Base-by-base conservation (phyloP, 1,284 basidiomycete species). In the Cystobasidiaceae sp. region DNA sequence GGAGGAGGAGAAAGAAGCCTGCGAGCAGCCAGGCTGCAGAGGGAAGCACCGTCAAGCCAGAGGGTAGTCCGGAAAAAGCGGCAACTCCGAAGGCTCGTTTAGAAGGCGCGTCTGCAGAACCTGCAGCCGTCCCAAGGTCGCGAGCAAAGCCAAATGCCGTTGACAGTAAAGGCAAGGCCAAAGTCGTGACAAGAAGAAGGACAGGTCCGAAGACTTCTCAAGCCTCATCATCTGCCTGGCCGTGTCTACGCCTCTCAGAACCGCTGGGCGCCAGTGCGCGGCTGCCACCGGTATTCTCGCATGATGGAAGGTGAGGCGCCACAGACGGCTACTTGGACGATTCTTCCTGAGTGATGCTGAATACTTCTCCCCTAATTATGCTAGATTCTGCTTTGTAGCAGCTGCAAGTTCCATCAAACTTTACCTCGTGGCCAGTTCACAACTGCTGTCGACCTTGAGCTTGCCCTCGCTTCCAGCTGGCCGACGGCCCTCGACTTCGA, bases 301-400 rank as follows among this genome's bases (percentile, higher is more conserved):
- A 82, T 74, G 90, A 94, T 77, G 88, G 88, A 77, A 86, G 85
- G 90, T 91, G 76, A 74, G 86, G 80, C 28, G n/a, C n/a, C n/a
- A n/a, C n/a, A n/a, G n/a, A n/a, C n/a, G n/a, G n/a, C n/a, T n/a
- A n/a, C n/a, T n/a, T n/a, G n/a, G n/a, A n/a, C n/a, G n/a, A n/a
- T n/a, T n/a, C n/a, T n/a, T n/a, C n/a, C n/a, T n/a, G n/a, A n/a
- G n/a, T n/a, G n/a, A n/a, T n/a, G n/a, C n/a, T n/a, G n/a, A n/a
- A n/a, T n/a, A n/a, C n/a, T 70, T 61, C 60, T 69, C 61, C 34
- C 58, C 50, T 37, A 45, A 66, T 51, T 44, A 48, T 21, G 9
- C 17, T 67, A 94, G 92, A 73, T 89, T 93, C 78, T 93, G 90
- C 81, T 92, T 94, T 77, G 84, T 88, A 32, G 82, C 90, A 28